Percentiles rank a stretch among this genome's conserved stretches.
These are phyloP conservation scores for Xerophyta viscosa DNA, from an alignment of 106 monocot species.

Conservation along the genomic window DNA sequence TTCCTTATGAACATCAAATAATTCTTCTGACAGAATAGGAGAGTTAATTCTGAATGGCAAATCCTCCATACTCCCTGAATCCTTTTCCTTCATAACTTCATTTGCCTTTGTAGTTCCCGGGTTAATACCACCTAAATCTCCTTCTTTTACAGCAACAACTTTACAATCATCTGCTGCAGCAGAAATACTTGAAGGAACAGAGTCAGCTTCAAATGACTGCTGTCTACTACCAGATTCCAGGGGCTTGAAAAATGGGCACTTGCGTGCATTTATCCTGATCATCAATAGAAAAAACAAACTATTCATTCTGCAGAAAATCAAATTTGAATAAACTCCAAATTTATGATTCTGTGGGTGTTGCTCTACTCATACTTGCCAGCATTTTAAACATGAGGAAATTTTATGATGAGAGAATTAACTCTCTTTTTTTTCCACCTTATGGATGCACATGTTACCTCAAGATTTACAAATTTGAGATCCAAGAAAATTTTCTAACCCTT, in stretches of 20 bases:
- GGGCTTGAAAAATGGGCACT: conserved; percentile 27
- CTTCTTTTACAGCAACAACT: not conserved
- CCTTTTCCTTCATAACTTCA: not conserved
- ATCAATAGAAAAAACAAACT: not conserved
- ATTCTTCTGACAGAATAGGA: not conserved
- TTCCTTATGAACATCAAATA: not conserved
- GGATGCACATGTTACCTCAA: too few relatives aligned
- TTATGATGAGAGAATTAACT: too few relatives aligned
- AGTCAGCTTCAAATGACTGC: conserved; percentile 4
- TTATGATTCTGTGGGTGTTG: too few relatives aligned
- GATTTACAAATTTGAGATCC: too few relatives aligned
- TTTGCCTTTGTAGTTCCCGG: not conserved
- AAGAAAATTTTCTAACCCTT: too few relatives aligned
- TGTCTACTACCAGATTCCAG: conserved; percentile 9
- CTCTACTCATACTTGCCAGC: too few relatives aligned
- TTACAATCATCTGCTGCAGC: not conserved
- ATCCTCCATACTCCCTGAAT: conserved; percentile 14
- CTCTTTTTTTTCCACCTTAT: too few relatives aligned
- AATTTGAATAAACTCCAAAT: too few relatives aligned
- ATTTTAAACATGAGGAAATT: too few relatives aligned
- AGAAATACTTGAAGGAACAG: not conserved
- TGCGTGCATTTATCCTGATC: conserved; percentile 41
- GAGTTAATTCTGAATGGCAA: not conserved
- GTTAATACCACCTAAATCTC: conserved; percentile 1
- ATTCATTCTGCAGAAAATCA: too few relatives aligned